Evolutionary conservation across 1,139 yeast genomes (phyloP).

Genomic region (Pichia sp.): DNA sequence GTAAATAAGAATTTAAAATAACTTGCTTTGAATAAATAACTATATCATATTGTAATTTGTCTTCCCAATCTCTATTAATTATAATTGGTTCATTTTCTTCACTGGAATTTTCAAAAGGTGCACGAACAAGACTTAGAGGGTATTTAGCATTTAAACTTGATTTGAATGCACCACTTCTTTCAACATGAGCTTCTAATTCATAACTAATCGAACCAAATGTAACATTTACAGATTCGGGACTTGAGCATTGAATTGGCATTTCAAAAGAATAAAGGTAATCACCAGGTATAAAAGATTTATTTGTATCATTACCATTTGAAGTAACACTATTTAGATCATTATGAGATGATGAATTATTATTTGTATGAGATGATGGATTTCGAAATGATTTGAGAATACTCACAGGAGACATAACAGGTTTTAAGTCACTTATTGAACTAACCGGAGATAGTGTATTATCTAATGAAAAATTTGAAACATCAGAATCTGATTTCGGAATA

Average conservation of each 20-base stretch:
- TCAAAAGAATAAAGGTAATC: slow-evolving; percentile 91
- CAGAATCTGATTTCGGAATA: slow-evolving; percentile 31
- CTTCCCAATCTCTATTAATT: slow-evolving; percentile 89
- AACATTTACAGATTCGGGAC: slow-evolving; percentile 74
- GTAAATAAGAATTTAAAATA: slow-evolving; percentile 74
- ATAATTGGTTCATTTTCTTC: slow-evolving; percentile 94
- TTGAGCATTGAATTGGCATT: slow-evolving; percentile 72
- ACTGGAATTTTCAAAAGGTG: slow-evolving; percentile 68
- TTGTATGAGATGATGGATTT: slow-evolving; percentile 13
- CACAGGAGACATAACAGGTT: slow-evolving; percentile 28
- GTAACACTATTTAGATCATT: slow-evolving; percentile 12
- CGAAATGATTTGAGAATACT: slow-evolving; percentile 30
- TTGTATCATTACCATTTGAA: slow-evolving; percentile 21
- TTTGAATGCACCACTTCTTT: slow-evolving; percentile 80
- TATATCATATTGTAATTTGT: slow-evolving; percentile 80
- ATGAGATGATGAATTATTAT: slow-evolving; percentile 6
- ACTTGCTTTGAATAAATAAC: slow-evolving; percentile 84
- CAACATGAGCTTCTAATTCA: slow-evolving; percentile 58
- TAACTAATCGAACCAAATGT: slow-evolving; percentile 79
- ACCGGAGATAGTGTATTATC: slow-evolving; percentile 28
- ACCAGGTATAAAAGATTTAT: slow-evolving; percentile 60
- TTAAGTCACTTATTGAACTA: slow-evolving; percentile 19
- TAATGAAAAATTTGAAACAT: slow-evolving; percentile 30
- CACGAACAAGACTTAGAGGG: slow-evolving; percentile 63
- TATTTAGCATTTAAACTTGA: slow-evolving; percentile 58